A percentile compares a stretch with the other conserved stretches of the same genome.
These are phyloP conservation scores for Inonotus obliquus DNA, from an alignment of 1,284 basidiomycete species.

Conservation along the genomic window DNA sequence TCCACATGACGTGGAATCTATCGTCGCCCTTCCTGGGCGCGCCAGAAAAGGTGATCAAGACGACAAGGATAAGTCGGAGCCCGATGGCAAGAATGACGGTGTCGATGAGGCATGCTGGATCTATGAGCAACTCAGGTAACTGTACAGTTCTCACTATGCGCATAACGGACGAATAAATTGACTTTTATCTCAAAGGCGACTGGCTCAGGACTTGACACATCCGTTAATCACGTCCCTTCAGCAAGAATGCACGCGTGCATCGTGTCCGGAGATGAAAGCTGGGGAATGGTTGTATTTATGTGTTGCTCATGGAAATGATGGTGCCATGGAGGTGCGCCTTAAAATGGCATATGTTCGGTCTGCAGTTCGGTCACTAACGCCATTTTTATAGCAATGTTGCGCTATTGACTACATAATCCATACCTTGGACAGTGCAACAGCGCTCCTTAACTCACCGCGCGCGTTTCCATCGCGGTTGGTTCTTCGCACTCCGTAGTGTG, in stretches of 20 bases:
- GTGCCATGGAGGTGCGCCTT: constrained; percentile 62
- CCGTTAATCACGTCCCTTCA: constrained; percentile 86
- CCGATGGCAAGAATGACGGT: constrained; percentile 41
- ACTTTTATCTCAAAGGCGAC: constrained; percentile 49
- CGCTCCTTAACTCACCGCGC: constrained; percentile 86
- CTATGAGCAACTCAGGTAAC: constrained; percentile 88
- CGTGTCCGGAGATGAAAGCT: constrained; percentile 96
- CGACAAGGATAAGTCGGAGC: constrained; percentile 29
- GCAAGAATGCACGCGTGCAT: constrained; percentile 74
- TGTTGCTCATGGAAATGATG: constrained; percentile 83
- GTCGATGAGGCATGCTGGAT: constrained; percentile 89
- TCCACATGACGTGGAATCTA: constrained; percentile 82
- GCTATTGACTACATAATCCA: constrained; percentile 97
- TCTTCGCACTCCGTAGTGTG: not conserved
- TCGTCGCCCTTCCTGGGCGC: constrained; percentile 70
- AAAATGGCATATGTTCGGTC: not conserved
- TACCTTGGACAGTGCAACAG: constrained; percentile 90
- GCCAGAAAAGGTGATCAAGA: constrained; percentile 32
- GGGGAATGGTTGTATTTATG: constrained; percentile 96
- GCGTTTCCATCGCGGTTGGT: constrained; percentile 85
- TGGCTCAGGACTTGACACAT: constrained; percentile 88
- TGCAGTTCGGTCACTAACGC: not conserved
- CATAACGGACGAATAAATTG: not conserved
- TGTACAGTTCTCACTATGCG: constrained; percentile 6
- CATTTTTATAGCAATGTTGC: constrained; percentile 71